These are phyloP conservation scores for Pseudogymnoascus verrucosus DNA, from an alignment of 2,329 filamentous ascomycete species.

Conservation along the genomic window DNA sequence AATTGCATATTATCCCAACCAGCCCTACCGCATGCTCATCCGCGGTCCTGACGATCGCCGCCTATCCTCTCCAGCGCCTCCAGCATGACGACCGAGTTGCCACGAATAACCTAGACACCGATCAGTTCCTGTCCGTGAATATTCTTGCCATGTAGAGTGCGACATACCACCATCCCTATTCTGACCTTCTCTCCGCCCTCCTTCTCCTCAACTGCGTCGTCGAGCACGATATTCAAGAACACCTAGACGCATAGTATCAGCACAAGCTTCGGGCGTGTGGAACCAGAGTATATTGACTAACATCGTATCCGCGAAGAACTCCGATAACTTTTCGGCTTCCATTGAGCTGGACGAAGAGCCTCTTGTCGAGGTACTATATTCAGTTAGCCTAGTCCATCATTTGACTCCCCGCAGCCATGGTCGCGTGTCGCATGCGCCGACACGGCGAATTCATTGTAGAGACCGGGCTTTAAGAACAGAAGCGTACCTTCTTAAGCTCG, in stretches of 20 bases:
- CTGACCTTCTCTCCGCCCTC: conserved; percentile 80
- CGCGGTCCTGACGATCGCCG: conserved; percentile 43
- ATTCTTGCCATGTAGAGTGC: background rate
- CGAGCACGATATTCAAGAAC: conserved; percentile 95
- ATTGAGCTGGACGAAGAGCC: conserved; percentile 95
- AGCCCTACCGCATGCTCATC: conserved; percentile 11
- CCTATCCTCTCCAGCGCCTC: conserved; percentile 69
- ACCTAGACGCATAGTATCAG: conserved; percentile 49
- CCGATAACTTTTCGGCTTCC: conserved; percentile 96
- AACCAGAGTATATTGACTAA: conserved; percentile 31
- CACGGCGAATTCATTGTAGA: background rate
- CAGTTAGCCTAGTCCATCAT: conserved; percentile 12
- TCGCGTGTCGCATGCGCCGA: conserved; percentile 6
- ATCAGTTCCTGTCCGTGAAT: conserved; percentile 21
- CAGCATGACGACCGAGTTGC: conserved; percentile 97
- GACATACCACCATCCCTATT: conserved; percentile 83
- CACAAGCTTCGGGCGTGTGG: background rate
- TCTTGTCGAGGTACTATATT: conserved; percentile 92
- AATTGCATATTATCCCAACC: conserved; percentile 7
- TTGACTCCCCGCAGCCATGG: background rate
- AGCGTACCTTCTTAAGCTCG: conserved; percentile 88
- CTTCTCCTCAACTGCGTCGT: conserved; percentile 95
- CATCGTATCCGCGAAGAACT: conserved; percentile 90
- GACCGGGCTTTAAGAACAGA: conserved; percentile 11
- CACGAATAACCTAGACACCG: conserved; percentile 70